A percentile compares a stretch with the other conserved stretches of the same genome.
These are phyloP conservation scores for Fusarium dlaminii DNA, from an alignment of 2,329 filamentous ascomycete species.

Conservation along the genomic window DNA sequence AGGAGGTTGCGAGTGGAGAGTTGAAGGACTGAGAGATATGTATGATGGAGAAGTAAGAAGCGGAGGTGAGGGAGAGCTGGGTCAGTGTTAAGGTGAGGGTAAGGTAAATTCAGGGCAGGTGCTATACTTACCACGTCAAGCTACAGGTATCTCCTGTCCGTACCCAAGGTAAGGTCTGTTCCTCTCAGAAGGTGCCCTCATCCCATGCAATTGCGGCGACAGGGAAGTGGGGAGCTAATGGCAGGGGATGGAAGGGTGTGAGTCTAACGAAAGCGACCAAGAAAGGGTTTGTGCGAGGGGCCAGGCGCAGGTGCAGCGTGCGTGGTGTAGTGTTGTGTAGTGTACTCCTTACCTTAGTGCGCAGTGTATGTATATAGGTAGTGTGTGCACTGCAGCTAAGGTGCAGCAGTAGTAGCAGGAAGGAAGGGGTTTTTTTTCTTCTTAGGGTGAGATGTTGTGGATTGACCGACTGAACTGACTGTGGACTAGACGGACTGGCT, in stretches of 20 bases:
- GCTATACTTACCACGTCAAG: background rate
- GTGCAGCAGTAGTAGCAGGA: constrained; percentile 39
- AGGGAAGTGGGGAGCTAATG: constrained; percentile 20
- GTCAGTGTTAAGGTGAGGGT: background rate
- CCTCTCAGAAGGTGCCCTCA: constrained; percentile 1
- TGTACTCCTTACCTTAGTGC: background rate
- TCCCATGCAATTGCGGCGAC: constrained; percentile 21
- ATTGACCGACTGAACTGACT: background rate
- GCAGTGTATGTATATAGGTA: background rate
- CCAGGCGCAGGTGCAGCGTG: constrained; percentile 7
- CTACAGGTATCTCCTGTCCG: background rate
- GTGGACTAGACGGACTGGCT: background rate
- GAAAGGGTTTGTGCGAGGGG: constrained; percentile 23
- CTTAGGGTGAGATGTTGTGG: constrained; percentile 19
- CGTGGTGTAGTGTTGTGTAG: background rate
- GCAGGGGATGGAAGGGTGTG: constrained; percentile 17
- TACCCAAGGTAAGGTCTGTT: background rate
- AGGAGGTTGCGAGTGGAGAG: constrained; percentile 5
- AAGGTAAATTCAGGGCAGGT: background rate
- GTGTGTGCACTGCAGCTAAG: background rate
- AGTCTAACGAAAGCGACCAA: background rate
- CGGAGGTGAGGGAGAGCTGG: background rate
- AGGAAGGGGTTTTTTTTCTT: constrained; percentile 8
- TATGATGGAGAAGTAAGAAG: constrained; percentile 17
- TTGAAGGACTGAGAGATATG: background rate